Base-by-base conservation (phyloP, 345 rosid species). In the Bruguiera sexangula region DNA sequence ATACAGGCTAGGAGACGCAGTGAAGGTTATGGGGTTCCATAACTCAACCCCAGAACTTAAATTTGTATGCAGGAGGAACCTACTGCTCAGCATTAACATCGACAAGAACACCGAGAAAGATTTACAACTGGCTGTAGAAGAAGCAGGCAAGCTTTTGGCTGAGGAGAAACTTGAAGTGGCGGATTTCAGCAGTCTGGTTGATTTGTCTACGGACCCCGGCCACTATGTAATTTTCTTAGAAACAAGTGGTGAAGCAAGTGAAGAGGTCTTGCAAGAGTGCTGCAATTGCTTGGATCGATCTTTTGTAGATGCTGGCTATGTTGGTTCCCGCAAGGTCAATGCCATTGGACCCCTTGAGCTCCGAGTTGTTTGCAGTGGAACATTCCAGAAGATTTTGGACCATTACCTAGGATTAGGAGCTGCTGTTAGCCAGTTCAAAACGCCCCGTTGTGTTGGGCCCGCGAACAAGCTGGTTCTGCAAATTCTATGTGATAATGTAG, bases 71-170 rank as follows among this genome's bases (percentile, higher is more conserved):
- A 80, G 99, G 79, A 89, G 85, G 39, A 96, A 86, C 72, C 84
- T 92, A 5, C 54, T 90, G 30, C 93, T 90, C 13, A 80, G 81
- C n/a, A 86, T 96, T 73, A 92, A 92, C 85, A 92, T 89, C 5
- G 99, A 96, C 85, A 96, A 92, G 83, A 92, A 88, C 93, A 90
- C 96, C 0, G 98, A 96, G 65, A 74, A 84, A 46, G 99, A 92
- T 76, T 69, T 96, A 43, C 97, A 96, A 81, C 67, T 92, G 0
- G 80, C 97, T 0, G 96, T 89, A 0, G 90, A 92, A 57, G 81
- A 78, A n/a, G 98, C 99, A 4, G 82, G 80, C 22, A 84, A 81
- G 74, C 70, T 82, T 48, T 72, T 88, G 50, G 81, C 93, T 0
- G 93, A 77, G 65, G 90, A 87, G 63, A 92, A 90, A 62, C 82